These are phyloP conservation scores for Alternaria novae-zelandiae DNA, from an alignment of 2,329 filamentous ascomycete species.

Conservation along the genomic window DNA sequence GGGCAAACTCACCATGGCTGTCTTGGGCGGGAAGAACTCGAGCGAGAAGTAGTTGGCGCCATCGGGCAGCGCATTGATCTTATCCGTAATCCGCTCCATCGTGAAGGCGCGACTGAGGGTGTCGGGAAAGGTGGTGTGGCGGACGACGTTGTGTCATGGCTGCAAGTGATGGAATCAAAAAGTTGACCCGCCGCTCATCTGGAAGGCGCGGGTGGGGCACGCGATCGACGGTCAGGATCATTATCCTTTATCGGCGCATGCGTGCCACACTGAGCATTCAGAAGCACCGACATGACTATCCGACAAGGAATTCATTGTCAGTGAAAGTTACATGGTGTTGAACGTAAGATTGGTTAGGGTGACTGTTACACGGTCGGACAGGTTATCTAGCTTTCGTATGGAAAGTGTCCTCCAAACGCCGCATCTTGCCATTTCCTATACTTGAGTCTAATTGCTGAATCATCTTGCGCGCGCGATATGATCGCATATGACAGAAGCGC, in stretches of 20 bases:
- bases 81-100: conserved; percentile 81
- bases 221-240: conserved; percentile 26
- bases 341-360: too few relatives aligned
- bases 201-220: conserved; percentile 32
- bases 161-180: conserved; percentile 29
- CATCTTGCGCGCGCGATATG: too few relatives aligned
- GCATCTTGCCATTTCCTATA: too few relatives aligned
- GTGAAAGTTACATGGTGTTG: too few relatives aligned
- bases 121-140: conserved; percentile 11
- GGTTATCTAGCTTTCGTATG: too few relatives aligned
- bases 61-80: conserved; percentile 86
- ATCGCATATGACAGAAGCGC: too few relatives aligned
- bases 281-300: too few relatives aligned
- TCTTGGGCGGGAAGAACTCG: conserved; percentile 99
- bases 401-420: too few relatives aligned
- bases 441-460: too few relatives aligned
- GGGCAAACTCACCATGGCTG: conserved; percentile 70
- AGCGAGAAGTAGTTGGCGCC: conserved; percentile 90
- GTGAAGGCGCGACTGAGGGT: background rate
- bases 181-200: conserved; percentile 23
- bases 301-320: too few relatives aligned
- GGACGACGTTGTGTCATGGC: conserved; percentile 38
- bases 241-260: conserved; percentile 3
- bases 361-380: too few relatives aligned
- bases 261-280: background rate